Base-by-base conservation (phyloP, 148 eudicot species). In the Heliamphora exappendiculata region DNA sequence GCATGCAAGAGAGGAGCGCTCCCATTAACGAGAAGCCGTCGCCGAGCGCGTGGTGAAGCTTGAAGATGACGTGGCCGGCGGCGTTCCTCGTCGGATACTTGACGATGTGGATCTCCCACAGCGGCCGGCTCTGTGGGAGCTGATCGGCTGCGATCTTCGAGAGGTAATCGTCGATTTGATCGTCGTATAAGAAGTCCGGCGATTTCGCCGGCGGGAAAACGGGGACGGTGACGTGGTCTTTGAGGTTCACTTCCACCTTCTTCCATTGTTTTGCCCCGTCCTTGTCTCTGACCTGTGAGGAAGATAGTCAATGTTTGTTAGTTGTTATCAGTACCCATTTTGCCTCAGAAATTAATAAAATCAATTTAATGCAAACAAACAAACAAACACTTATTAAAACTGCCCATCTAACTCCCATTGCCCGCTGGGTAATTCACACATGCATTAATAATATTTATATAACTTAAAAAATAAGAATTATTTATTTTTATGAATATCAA, bases 21-120 rank as follows among this genome's bases (percentile, higher is more conserved):
- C 98, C 97, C 98, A 93, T 93, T 0, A 93, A 64, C 9, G 97
- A 91, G 76, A 81, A 93, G 4, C 98, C 98, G 37, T 93, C 94
- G 0, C 98, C 98, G 3, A 91, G 82, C 3, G 94, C 87, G 69
- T 93, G 98, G 73, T 93, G 98, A 42, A 93, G 90, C 86, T 91
- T 93, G 79, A 93, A 88, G 24, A 91, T 75, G 1, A 91, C 13
- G 31, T 74, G 69, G 20, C 93, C 97, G 1, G 91, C 86, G 20
- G 93, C 90, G 26, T 84, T 86, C 51, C 77, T 91, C 7, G 98
- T 94, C 3, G 89, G 94, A 76, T 87, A 88, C 59, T 89, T 89
- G 31, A 87, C 17, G 7, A 94, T 22, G 51, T 94, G 98, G 73
- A 87, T 33, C 73, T 89, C 89, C 98, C 98, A 94, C 47, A 91